Conservation (phyloP, 495 filamentous ascomycete genomes). For the Rostrohypoxylon terebratum region DNA sequence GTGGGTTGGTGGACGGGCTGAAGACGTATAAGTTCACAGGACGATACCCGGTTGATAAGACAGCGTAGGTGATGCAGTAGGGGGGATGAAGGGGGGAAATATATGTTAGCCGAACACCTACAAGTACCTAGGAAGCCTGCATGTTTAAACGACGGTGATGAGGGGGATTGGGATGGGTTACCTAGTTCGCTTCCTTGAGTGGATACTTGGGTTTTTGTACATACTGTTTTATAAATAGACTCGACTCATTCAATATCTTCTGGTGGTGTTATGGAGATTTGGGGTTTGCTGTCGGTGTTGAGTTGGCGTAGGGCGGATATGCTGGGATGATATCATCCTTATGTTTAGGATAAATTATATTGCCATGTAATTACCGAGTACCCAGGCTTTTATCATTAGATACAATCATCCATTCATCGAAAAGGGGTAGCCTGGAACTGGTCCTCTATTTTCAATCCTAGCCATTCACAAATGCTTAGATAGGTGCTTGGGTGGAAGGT, state of each 20-base stretch:
- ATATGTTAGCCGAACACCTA: not conserved
- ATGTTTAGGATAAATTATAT: no score
- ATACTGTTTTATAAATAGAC: not conserved
- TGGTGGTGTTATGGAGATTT: not conserved
- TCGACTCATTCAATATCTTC: not conserved
- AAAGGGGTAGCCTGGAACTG: no score
- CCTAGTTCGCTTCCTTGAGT: conserved; percentile 2
- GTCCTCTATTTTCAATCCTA: no score
- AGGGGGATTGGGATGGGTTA: not conserved
- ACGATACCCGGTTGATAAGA: conserved; percentile 65
- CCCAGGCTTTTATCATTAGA: no score
- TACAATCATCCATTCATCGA: no score
- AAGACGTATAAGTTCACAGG: conserved; percentile 71
- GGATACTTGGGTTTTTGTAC: not conserved
- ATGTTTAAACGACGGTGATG: not conserved
- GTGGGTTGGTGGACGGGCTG: conserved; percentile 68
- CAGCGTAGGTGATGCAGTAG: conserved; percentile 1
- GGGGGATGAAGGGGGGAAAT: not conserved
- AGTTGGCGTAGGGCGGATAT: no score
- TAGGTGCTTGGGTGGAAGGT: no score
- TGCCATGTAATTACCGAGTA: no score
- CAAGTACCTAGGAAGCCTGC: not conserved
- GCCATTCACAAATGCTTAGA: no score
- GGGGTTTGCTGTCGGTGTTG: not conserved
- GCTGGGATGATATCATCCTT: no score